phyloP scores from a whole-genome alignment of 192 early-diverging fungal species.

The Coemansia sp. region DNA sequence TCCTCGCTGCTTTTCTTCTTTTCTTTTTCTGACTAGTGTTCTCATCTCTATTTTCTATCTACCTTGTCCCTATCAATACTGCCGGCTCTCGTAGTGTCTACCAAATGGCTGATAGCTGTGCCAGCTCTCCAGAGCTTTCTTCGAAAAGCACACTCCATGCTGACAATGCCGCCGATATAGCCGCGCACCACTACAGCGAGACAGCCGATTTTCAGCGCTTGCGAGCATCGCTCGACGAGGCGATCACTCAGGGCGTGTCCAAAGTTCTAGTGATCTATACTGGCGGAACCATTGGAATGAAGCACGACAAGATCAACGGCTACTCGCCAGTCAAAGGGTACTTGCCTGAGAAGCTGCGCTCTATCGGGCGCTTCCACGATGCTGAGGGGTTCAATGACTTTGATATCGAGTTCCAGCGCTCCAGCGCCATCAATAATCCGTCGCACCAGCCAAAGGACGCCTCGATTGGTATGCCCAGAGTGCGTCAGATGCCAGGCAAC shows the following conservation, averaged over 20 bases:
- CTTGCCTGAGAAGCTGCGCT: conserved; percentile 74
- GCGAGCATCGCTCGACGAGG: conserved; percentile 60
- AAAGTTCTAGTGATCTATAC: conserved; percentile 91
- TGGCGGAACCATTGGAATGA: conserved; percentile 95
- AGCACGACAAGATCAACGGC: conserved; percentile 66
- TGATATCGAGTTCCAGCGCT: conserved; percentile 54
- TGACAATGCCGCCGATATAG: conserved; percentile 20
- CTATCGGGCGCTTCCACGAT: conserved; percentile 85
- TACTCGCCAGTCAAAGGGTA: conserved; percentile 82
- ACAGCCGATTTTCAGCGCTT: conserved; percentile 58
- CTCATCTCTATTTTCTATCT: neutral
- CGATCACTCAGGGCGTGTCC: conserved; percentile 73
- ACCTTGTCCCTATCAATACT: neutral
- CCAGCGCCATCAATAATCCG: conserved; percentile 18
- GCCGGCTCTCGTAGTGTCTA: neutral
- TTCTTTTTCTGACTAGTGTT: conserved; percentile 4
- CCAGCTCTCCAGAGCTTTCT: conserved; percentile 7
- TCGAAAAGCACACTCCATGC: neutral
- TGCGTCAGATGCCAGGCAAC: conserved; percentile 13
- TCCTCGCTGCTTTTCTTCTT: neutral
- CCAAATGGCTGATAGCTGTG: conserved; percentile 6
- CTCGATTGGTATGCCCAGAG: conserved; percentile 8
- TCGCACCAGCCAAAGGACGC: neutral
- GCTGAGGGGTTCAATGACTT: conserved; percentile 53
- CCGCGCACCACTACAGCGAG: conserved; percentile 55